Evolutionary conservation across 495 filamentous ascomycete genomes (phyloP), one percentile per base, ranked within the genome.

Genomic region (Penicillium soppii): DNA sequence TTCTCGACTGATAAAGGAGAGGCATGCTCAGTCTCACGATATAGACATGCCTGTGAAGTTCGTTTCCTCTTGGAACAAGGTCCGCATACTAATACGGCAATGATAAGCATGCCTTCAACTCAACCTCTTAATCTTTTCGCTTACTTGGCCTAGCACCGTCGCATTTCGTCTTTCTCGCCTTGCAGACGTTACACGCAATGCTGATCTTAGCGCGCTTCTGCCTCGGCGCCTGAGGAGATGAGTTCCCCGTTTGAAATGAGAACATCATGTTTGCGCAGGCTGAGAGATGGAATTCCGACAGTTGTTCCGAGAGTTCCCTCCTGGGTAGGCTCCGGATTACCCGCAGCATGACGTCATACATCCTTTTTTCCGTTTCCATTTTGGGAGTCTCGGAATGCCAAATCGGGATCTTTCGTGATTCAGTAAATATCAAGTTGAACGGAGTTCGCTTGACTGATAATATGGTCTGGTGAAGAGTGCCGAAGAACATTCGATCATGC

Each of bases 111-210:
- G 2, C n/a, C 7, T 29, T 17, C 40, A 16, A 43, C 10, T 16
- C n/a, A n/a, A 8, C 23, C n/a, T 19, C 6, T 17, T 43, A 7
- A 16, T 7, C 15, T 16, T 8, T 13, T 20, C 15, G 9, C 52
- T 25, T 27, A 54, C 52, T 38, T 43, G 52, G 45, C 36, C 45
- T 54, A 15, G 22, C 45, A 27, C 52, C 52, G 19, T 54, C 52
- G 20, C 45, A 54, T 37, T 54, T 54, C 26, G 52, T 54, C 21
- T 54, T 54, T 32, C 32, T 49, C 12, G 45, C 29, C 26, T 54
- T 54, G 39, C 52, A 54, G 9, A 44, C 45, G 20, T 54, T 49
- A 44, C 52, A 54, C 3, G 52, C 52, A 12, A 49, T 29, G 15
- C 52, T 37, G 21, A 54, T 44, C 38, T 54, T 50, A 38, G 19